phyloP scores from a whole-genome alignment of 2,329 filamentous ascomycete species.

The Chrysoporthe cubensis region DNA sequence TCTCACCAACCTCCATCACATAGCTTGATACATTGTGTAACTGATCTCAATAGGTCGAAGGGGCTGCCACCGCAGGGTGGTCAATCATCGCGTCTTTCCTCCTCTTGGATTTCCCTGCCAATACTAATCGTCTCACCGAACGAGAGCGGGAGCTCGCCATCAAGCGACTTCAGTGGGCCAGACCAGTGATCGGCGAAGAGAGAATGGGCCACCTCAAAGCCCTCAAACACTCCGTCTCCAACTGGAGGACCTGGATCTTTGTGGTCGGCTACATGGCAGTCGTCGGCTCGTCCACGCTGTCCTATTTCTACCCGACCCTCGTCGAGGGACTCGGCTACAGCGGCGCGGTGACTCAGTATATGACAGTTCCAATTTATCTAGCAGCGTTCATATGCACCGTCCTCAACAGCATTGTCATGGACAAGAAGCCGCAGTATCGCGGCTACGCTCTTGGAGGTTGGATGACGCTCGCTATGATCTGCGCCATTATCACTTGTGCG shows the following conservation, averaged over 20 bases:
- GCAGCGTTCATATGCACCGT: conserved; percentile 54
- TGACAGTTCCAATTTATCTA: conserved; percentile 57
- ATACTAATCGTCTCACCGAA: conserved; percentile 59
- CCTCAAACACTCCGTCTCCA: conserved; percentile 38
- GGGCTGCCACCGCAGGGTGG: conserved; percentile 60
- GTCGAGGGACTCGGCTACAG: conserved; percentile 56
- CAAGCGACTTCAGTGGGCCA: conserved; percentile 60
- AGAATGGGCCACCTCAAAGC: conserved; percentile 47
- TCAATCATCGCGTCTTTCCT: conserved; percentile 62
- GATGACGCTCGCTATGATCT: conserved; percentile 47
- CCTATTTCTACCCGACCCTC: conserved; percentile 59
- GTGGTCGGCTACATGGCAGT: conserved; percentile 48
- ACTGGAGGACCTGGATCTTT: conserved; percentile 47
- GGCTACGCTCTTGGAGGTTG: conserved; percentile 47
- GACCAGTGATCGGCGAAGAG: conserved; percentile 63
- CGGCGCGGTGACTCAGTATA: conserved; percentile 51
- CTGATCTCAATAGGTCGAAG: conserved; percentile 50
- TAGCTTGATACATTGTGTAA: neutral
- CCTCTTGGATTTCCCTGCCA: conserved; percentile 71
- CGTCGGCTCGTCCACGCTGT: conserved; percentile 49
- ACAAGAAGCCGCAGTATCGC: conserved; percentile 49
- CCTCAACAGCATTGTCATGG: conserved; percentile 51
- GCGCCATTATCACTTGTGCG: conserved; percentile 44
- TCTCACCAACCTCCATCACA: neutral
- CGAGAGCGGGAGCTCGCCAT: conserved; percentile 65